These are phyloP conservation scores for Datisca glomerata DNA, from an alignment of 306 rosid genomes.

Conservation along the genomic window DNA sequence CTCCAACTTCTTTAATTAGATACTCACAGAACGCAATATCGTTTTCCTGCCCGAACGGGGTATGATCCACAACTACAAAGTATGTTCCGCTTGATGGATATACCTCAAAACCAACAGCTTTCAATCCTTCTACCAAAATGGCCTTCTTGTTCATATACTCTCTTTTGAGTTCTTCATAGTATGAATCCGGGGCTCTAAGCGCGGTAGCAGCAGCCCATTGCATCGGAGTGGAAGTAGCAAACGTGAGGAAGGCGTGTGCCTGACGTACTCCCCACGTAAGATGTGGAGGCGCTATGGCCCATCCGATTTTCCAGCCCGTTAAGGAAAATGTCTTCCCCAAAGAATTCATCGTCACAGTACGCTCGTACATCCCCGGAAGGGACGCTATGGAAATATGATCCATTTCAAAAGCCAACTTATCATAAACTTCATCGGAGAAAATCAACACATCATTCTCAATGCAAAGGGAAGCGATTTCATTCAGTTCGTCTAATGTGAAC, in stretches of 20 bases:
- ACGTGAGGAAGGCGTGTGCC: constrained; percentile 66
- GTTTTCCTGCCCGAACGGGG: constrained; percentile 75
- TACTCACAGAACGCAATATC: constrained; percentile 82
- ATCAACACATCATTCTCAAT: constrained; percentile 73
- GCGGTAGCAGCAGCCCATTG: constrained; percentile 90
- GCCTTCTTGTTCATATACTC: constrained; percentile 68
- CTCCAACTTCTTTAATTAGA: constrained; percentile 85
- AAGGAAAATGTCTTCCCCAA: constrained; percentile 87
- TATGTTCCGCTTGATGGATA: constrained; percentile 83
- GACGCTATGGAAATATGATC: constrained; percentile 79
- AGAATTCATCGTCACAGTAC: constrained; percentile 81
- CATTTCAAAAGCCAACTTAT: constrained; percentile 84
- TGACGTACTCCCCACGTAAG: constrained; percentile 79
- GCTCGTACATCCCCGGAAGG: constrained; percentile 83
- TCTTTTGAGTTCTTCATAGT: constrained; percentile 55
- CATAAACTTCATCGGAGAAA: constrained; percentile 82
- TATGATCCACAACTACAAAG: constrained; percentile 88
- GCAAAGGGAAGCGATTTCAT: constrained; percentile 66
- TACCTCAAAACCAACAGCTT: constrained; percentile 74
- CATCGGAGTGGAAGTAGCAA: constrained; percentile 71
- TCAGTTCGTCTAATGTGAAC: constrained; percentile 62
- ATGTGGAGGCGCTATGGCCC: constrained; percentile 83
- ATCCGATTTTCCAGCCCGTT: constrained; percentile 89
- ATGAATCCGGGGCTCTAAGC: constrained; percentile 83
- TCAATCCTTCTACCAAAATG: constrained; percentile 74